phyloP scores from a whole-genome alignment of 2,329 filamentous ascomycete species.

The Ophiostoma populinum region DNA sequence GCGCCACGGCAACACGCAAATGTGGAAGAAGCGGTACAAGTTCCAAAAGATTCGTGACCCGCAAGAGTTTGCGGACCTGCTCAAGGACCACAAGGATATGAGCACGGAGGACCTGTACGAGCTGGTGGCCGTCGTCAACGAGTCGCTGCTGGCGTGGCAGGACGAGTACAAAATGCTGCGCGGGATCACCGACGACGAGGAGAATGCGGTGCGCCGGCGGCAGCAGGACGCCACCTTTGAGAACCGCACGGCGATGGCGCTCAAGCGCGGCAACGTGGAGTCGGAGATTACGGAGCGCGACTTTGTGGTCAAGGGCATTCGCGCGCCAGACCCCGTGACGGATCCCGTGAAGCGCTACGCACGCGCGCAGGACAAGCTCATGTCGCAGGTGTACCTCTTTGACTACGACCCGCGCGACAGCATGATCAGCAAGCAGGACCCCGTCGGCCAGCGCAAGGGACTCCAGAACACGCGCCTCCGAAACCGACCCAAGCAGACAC shows the following conservation, averaged over 20 bases:
- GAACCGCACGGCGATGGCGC: conserved; percentile 23
- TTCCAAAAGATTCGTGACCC: conserved; percentile 35
- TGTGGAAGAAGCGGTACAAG: conserved; percentile 22
- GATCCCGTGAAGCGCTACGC: conserved; percentile 29
- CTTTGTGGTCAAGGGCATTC: conserved; percentile 36
- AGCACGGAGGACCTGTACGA: conserved; percentile 27
- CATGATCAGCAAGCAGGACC: conserved; percentile 42
- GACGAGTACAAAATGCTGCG: conserved; percentile 33
- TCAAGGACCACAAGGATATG: conserved; percentile 34
- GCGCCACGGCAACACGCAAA: no score
- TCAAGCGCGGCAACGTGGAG: conserved; percentile 25
- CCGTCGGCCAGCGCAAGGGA: conserved; percentile 36
- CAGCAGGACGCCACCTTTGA: conserved; percentile 19
- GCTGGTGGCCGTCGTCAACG: conserved; percentile 26
- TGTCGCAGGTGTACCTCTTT: conserved; percentile 43
- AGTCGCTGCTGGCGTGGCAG: conserved; percentile 33
- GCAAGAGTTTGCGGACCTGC: conserved; percentile 27
- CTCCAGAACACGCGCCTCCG: conserved; percentile 36
- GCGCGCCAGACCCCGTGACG: conserved; percentile 24
- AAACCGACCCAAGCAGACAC: conserved; percentile 38
- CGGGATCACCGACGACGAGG: conserved; percentile 36
- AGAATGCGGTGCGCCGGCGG: conserved; percentile 37
- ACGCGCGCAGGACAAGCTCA: conserved; percentile 34
- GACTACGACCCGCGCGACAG: conserved; percentile 41
- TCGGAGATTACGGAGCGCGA: conserved; percentile 30